Conservation (phyloP, 805 yeast species). For the Hanseniaspora guilliermondii region DNA sequence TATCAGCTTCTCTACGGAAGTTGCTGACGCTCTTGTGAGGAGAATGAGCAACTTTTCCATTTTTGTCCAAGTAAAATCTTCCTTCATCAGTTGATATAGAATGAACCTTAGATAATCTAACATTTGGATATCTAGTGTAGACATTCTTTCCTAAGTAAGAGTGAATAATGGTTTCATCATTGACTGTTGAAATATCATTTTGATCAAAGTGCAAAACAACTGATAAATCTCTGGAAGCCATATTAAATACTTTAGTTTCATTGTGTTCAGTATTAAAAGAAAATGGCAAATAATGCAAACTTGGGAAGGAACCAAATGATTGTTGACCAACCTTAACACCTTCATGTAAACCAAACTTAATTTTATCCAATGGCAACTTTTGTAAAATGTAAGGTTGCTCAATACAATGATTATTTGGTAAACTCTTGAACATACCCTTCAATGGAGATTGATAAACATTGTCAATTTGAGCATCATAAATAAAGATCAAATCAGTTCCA, state of each 20-base stretch:
- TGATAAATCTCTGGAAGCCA: constrained; percentile 73
- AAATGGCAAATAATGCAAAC: constrained; percentile 59
- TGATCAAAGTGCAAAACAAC: constrained; percentile 41
- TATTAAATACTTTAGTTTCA: constrained; percentile 68
- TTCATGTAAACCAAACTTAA: constrained; percentile 45
- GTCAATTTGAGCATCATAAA: constrained; percentile 64
- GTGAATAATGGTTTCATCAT: constrained; percentile 49
- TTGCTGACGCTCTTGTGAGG: constrained; percentile 37
- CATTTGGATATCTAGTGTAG: constrained; percentile 81
- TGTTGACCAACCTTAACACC: constrained; percentile 62
- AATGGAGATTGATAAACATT: constrained; percentile 60
- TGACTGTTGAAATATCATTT: constrained; percentile 40
- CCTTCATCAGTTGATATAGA: constrained; percentile 36
- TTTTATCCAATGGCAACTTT: constrained; percentile 28
- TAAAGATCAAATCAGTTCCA: constrained; percentile 58
- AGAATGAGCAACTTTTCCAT: background rate
- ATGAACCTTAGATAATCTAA: constrained; percentile 64
- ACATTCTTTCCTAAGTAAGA: constrained; percentile 50
- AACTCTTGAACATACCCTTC: constrained; percentile 62
- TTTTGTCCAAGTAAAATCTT: background rate
- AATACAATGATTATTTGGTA: constrained; percentile 66
- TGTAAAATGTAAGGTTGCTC: constrained; percentile 49
- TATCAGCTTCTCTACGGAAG: constrained; percentile 33
- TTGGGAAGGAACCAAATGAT: constrained; percentile 81
- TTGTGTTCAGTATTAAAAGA: constrained; percentile 40